Conservation (phyloP, 2,329 filamentous ascomycete genomes). For the Aspergillus candidus region DNA sequence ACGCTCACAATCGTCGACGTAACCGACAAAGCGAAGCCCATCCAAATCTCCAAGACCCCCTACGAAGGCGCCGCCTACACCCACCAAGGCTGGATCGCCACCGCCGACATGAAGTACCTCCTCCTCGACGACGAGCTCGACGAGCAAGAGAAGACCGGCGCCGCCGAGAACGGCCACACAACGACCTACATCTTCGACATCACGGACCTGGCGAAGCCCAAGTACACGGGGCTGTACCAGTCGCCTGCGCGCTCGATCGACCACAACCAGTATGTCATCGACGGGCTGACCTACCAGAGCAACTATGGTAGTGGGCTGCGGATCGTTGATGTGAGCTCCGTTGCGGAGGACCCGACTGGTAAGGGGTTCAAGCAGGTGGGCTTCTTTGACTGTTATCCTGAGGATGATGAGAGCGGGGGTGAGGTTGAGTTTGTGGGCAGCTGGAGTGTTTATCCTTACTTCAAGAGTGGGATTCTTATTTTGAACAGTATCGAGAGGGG, state of each 20-base stretch:
- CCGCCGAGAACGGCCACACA: conserved; percentile 15
- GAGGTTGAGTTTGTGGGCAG: conserved; percentile 12
- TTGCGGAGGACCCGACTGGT: conserved; percentile 10
- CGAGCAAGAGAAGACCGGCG: conserved; percentile 10
- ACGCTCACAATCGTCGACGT: conserved; percentile 15
- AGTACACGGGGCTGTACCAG: conserved; percentile 15
- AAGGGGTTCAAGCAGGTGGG: conserved; percentile 12
- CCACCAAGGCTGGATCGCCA: conserved; percentile 14
- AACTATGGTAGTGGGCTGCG: conserved; percentile 17
- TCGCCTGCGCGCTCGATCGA: conserved; percentile 15
- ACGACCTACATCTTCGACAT: conserved; percentile 18
- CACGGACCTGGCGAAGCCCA: conserved; percentile 8
- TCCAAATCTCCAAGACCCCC: conserved; percentile 16
- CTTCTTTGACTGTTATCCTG: conserved; percentile 14
- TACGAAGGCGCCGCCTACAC: conserved; percentile 15
- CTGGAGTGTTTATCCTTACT: conserved; percentile 18
- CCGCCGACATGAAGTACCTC: conserved; percentile 11
- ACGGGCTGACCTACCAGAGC: conserved; percentile 12
- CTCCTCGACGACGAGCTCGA: conserved; percentile 16
- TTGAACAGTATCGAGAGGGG: conserved; percentile 17
- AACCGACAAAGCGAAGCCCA: conserved; percentile 8
- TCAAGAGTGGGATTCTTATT: conserved; percentile 10
- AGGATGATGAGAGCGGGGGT: conserved; percentile 10
- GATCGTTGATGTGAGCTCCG: conserved; percentile 14
- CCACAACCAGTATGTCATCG: conserved; percentile 17